These are phyloP conservation scores for Fusarium sp. DNA, from an alignment of 2,329 filamentous ascomycete species.

Conservation along the genomic window DNA sequence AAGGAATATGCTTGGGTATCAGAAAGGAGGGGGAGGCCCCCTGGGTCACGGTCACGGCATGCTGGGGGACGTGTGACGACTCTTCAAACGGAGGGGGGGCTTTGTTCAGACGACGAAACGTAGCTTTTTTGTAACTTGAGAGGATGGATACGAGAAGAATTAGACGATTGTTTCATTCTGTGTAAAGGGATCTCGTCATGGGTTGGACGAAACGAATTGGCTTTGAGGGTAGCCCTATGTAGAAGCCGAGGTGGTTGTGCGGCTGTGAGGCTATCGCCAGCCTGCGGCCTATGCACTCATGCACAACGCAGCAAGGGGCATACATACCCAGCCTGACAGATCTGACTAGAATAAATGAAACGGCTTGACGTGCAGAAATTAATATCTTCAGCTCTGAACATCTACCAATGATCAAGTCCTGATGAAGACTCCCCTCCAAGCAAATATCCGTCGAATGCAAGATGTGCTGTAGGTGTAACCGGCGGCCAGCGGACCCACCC, in stretches of 20 bases:
- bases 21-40: neutral
- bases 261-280: neutral
- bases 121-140: neutral
- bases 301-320: neutral
- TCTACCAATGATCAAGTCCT: slow-evolving; percentile 1
- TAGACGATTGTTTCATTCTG: neutral
- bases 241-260: neutral
- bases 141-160: neutral
- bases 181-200: neutral
- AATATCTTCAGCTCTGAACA: neutral
- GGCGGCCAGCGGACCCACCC: slow-evolving; percentile 7
- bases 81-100: slow-evolving; percentile 30
- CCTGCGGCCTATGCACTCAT: neutral
- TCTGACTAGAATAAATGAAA: neutral
- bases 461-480: slow-evolving; percentile 33
- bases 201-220: neutral
- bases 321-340: neutral
- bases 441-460: slow-evolving; percentile 7
- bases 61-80: slow-evolving; percentile 40
- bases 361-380: neutral
- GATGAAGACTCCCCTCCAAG: neutral
- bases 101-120: neutral
- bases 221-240: neutral
- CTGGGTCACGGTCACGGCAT: slow-evolving; percentile 40
- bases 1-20: neutral